A percentile compares a stretch with the other conserved stretches of the same genome.
Evolutionary conservation across 2,329 filamentous ascomycete species (phyloP).

Genomic region (Calonectria honghensis): DNA sequence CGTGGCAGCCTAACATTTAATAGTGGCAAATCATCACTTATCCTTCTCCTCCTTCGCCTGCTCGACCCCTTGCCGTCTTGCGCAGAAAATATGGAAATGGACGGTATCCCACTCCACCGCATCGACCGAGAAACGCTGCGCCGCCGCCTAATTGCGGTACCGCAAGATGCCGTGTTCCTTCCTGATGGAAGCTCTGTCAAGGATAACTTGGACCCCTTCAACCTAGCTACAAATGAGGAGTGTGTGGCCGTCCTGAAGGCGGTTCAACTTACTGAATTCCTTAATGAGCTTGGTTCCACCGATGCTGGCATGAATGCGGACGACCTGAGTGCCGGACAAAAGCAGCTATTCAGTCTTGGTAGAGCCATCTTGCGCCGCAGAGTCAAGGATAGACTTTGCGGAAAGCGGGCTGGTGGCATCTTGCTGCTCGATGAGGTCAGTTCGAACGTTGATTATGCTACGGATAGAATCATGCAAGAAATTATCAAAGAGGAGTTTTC

Average conservation of each 20-base stretch:
- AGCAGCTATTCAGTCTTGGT: slow-evolving; percentile 77
- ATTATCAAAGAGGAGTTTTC: slow-evolving; percentile 62
- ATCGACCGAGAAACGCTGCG: slow-evolving; percentile 66
- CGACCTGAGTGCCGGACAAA: slow-evolving; percentile 72
- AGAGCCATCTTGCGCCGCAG: slow-evolving; percentile 70
- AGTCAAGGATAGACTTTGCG: not conserved
- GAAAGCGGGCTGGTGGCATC: slow-evolving; percentile 42
- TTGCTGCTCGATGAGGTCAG: slow-evolving; percentile 65
- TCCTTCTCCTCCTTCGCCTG: slow-evolving; percentile 63
- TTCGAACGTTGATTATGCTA: slow-evolving; percentile 62
- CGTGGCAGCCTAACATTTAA: not conserved
- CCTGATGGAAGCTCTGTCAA: slow-evolving; percentile 53
- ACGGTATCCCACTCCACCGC: slow-evolving; percentile 59
- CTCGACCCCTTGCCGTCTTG: slow-evolving; percentile 58
- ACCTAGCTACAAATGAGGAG: slow-evolving; percentile 53
- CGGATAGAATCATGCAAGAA: slow-evolving; percentile 62
- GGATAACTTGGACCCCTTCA: slow-evolving; percentile 63
- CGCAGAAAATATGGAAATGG: slow-evolving; percentile 57
- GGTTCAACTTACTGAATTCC: slow-evolving; percentile 56
- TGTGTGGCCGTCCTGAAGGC: slow-evolving; percentile 55
- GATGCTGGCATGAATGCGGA: slow-evolving; percentile 63
- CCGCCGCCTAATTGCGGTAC: slow-evolving; percentile 67
- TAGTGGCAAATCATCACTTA: slow-evolving; percentile 65
- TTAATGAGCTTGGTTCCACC: slow-evolving; percentile 54
- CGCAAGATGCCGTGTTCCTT: slow-evolving; percentile 72